These are phyloP conservation scores for Solanum habrochaites DNA, from an alignment of 257 asterid genomes.

Conservation along the genomic window DNA sequence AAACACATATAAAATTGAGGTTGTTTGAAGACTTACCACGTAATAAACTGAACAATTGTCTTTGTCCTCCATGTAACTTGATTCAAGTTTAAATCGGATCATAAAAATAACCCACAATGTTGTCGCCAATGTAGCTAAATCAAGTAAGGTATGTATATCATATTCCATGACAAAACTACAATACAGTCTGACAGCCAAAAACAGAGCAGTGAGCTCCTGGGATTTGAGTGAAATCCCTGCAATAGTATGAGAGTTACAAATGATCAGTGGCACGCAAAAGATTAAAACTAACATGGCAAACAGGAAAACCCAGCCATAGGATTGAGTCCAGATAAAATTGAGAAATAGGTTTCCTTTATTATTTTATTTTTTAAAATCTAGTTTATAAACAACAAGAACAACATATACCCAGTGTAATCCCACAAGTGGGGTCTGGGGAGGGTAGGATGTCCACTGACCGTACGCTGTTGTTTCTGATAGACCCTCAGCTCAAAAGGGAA, in stretches of 20 bases:
- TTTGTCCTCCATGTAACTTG: constrained; percentile 75
- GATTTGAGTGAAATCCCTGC: constrained; percentile 76
- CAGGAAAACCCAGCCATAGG: neutral
- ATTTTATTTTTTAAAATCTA: neutral
- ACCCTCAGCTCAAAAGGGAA: neutral
- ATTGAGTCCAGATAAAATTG: neutral
- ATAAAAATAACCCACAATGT: constrained; percentile 70
- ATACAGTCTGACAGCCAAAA: constrained; percentile 65
- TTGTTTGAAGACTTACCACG: constrained; percentile 37
- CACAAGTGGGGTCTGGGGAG: neutral
- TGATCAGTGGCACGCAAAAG: neutral
- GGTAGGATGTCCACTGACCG: neutral
- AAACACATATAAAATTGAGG: neutral
- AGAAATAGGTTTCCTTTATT: neutral
- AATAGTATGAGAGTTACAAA: neutral
- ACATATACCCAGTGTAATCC: neutral
- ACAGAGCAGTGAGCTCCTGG: constrained; percentile 65
- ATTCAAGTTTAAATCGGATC: constrained; percentile 48
- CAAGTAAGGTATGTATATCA: constrained; percentile 73
- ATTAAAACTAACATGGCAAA: neutral
- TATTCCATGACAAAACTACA: constrained; percentile 76
- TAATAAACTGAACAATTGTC: constrained; percentile 49
- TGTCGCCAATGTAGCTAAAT: constrained; percentile 54
- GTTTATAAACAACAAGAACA: neutral
- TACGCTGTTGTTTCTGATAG: neutral